Base-by-base conservation (phyloP, 306 rosid species). In the Cucurbita maxima region DNA sequence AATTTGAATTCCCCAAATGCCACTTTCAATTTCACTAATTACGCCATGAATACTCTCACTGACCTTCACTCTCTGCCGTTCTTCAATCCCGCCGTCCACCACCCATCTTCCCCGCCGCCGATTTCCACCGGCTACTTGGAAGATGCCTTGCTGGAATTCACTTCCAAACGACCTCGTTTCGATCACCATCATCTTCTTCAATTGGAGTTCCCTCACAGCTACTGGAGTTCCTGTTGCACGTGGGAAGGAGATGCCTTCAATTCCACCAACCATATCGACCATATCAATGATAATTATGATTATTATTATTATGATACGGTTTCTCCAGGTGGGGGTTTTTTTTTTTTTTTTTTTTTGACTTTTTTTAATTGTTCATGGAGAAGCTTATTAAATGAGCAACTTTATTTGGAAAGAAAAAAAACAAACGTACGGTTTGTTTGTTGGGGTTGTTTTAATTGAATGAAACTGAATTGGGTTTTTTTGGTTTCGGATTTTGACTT, bases 91-190 rank as follows among this genome's bases (percentile, higher is more conserved):
- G 48, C 48, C 69, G 69, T 40, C 1, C 76, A 73, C 1, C 76
- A 73, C 45, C 56, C 89, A n/a, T 75, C 76, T 67, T 79, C 76
- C 52, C 81, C 93, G 22, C 77, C 87, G 20, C 87, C 88, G 78
- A 79, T 86, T 80, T 90, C 96, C 1, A 85, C 92, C 25, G 99
- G 99, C 8, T 94, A 94, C 75, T 81, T 94, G 62, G 92, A 94
- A 80, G 99, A 94, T 79, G 99, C 97, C 55, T 84, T 94, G 87
- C 13, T 87, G 36, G 88, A 91, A 38, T 89, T 88, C 75, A 71
- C 80, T 16, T 86, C 85, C n/a, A 94, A 94, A 82, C 85, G 97
- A 58, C 80, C 95, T 20, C 92, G 97, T 5, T 82, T 94, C 53
- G 71, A 43, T 41, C 71, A 64, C 1, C 51, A 64, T 18, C 51